phyloP scores from a whole-genome alignment of 164 flowering plant genomes.

The Magnolia sinica region DNA sequence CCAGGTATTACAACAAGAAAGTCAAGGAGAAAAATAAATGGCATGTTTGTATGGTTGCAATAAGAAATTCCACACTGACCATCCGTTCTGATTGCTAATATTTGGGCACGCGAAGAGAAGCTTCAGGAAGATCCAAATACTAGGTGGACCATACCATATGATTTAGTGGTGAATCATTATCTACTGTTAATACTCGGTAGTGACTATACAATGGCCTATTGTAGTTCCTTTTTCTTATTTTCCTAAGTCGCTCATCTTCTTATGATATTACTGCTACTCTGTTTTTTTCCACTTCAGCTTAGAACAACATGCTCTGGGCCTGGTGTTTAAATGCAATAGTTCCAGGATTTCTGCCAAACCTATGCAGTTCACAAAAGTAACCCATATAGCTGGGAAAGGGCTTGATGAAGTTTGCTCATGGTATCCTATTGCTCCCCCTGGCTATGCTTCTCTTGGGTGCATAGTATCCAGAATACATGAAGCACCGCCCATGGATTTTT shows the following conservation, averaged over 20 bases:
- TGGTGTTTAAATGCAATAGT: constrained; percentile 64
- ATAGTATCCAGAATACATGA: constrained; percentile 69
- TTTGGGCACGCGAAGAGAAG: too few relatives aligned
- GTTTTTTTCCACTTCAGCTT: constrained; percentile 40
- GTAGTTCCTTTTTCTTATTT: background rate
- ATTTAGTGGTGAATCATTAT: too few relatives aligned
- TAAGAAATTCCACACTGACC: too few relatives aligned
- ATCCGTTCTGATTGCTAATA: too few relatives aligned
- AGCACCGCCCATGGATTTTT: constrained; percentile 50
- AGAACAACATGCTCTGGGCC: constrained; percentile 91
- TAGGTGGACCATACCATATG: too few relatives aligned
- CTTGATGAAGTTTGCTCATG: constrained; percentile 86
- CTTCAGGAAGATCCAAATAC: too few relatives aligned
- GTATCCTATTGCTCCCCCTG: constrained; percentile 98
- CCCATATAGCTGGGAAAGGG: constrained; percentile 70
- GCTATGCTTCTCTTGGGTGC: constrained; percentile 94
- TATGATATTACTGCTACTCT: background rate
- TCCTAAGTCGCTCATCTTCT: background rate
- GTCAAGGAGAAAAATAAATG: too few relatives aligned
- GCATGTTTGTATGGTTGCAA: too few relatives aligned
- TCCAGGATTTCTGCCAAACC: constrained; percentile 84
- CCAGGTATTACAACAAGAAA: too few relatives aligned
- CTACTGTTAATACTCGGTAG: too few relatives aligned
- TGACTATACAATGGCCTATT: too few relatives aligned
- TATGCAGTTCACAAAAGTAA: constrained; percentile 81